Evolutionary conservation across 495 filamentous ascomycete species (phyloP), one percentile per base, ranked within the genome.

Genomic region (Aspergillus ellipticus): DNA sequence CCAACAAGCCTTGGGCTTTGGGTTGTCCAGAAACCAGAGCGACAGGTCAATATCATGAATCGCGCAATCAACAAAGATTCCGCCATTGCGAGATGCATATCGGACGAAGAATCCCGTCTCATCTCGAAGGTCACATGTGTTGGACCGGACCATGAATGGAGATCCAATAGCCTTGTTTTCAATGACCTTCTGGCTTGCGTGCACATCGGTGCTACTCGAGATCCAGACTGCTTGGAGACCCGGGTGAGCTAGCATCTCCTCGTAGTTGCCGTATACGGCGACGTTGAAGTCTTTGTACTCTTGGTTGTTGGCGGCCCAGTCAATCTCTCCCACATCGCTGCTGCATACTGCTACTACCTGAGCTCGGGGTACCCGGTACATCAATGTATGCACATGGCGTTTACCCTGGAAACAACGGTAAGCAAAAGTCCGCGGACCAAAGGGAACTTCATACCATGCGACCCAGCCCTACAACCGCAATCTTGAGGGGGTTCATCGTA

Each of bases 31-130:
- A 67, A 63, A 78, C 67, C 65, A 79, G 1, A 79, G 63, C 0
- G 73, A 66, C 6, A 79, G 65, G 58, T 78, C 76, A 61, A 79
- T 76, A 57, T 79, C 76, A 59, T 78, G 76, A 61, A 78, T 69
- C 52, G 66, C 69, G 64, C 70, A 74, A 59, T 77, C 75, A 11
- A 79, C 73, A 58, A 78, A 79, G 57, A 79, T 78, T 29, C 76
- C 76, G 29, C 76, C 76, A 42, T 58, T 71, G 59, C 63, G 67
- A 42, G 65, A 21, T 17, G 74, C 71, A 54, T 78, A 79, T 9
- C 61, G 42, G 19, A 79, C 73, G 59, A 78, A 79, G 66, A 77
- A 79, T 16, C 76, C 75, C 13, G 66, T 63, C 20, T 71, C 60
- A 55, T 75, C 68, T 51, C 67, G 65, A 33, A 71, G 69, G 51